Evolutionary conservation across 495 filamentous ascomycete genomes (phyloP).

Genomic region (Apodospora peruviana): DNA sequence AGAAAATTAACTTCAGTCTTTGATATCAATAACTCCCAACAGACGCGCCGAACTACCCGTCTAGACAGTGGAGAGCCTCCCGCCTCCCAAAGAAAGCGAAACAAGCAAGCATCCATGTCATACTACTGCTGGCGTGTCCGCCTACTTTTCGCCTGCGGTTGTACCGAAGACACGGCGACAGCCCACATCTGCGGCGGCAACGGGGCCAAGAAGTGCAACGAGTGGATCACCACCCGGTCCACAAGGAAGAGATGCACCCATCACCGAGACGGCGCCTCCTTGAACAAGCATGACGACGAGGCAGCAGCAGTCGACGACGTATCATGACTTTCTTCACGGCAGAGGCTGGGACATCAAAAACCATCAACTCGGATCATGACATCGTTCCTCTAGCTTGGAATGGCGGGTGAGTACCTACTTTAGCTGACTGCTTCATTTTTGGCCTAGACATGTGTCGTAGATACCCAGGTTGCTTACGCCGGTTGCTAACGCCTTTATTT

Average conservation of each 20-base stretch:
- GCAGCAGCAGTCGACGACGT: no score
- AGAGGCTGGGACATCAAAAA: no score
- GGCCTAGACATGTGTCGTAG: no score
- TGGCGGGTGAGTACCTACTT: no score
- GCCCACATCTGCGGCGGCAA: slow-evolving; percentile 14
- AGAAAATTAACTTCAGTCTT: background rate
- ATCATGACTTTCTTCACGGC: no score
- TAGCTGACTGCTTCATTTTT: no score
- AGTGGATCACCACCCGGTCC: slow-evolving; percentile 13
- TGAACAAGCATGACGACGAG: no score
- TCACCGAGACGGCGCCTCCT: slow-evolving; percentile 9
- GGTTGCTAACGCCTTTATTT: no score
- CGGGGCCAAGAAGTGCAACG: slow-evolving; percentile 12
- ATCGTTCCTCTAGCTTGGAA: no score
- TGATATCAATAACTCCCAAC: background rate
- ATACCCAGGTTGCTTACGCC: no score
- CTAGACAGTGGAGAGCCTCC: background rate
- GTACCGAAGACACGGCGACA: slow-evolving; percentile 8
- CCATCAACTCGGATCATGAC: no score
- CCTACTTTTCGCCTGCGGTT: slow-evolving; percentile 22
- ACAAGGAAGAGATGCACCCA: slow-evolving; percentile 17
- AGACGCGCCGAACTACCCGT: background rate
- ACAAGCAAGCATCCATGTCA: slow-evolving; percentile 1
- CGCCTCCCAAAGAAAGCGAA: background rate
- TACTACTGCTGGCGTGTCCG: slow-evolving; percentile 24